Percentiles rank a stretch among this genome's conserved stretches.
These are phyloP conservation scores for Colletotrichum sp. DNA, from an alignment of 2,329 filamentous ascomycete genomes.

Conservation along the genomic window DNA sequence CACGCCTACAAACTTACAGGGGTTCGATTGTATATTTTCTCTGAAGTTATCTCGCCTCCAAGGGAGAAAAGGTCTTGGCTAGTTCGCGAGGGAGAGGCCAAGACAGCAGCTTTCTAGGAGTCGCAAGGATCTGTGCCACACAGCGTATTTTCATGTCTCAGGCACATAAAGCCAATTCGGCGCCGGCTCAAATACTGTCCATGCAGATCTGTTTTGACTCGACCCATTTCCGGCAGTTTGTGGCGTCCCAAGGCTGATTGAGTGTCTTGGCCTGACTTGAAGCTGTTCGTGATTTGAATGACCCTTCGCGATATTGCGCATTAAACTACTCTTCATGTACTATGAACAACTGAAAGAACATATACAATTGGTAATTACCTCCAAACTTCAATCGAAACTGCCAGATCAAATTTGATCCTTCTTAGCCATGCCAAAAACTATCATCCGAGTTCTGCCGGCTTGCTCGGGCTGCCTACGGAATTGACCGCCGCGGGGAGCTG, in stretches of 20 bases:
- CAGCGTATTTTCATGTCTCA: not conserved
- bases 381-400: not conserved
- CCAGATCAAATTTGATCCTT: not conserved
- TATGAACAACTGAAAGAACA: not conserved
- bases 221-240: not conserved
- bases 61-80: not conserved
- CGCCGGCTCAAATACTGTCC: not conserved
- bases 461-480: not conserved
- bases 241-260: not conserved
- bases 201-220: not conserved
- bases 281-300: not conserved
- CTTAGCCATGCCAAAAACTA: not conserved
- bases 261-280: not conserved
- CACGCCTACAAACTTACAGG: too few species aligned
- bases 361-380: not conserved
- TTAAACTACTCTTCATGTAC: not conserved
- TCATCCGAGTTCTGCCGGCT: constrained; percentile 7
- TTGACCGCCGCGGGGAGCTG: not conserved
- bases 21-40: too few species aligned
- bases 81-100: not conserved
- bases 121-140: not conserved
- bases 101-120: not conserved
- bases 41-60: not conserved
- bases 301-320: not conserved
- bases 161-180: not conserved